Conservation (phyloP, 352 stramenopile genomes). For the Globisporangium megalacanthum region DNA sequence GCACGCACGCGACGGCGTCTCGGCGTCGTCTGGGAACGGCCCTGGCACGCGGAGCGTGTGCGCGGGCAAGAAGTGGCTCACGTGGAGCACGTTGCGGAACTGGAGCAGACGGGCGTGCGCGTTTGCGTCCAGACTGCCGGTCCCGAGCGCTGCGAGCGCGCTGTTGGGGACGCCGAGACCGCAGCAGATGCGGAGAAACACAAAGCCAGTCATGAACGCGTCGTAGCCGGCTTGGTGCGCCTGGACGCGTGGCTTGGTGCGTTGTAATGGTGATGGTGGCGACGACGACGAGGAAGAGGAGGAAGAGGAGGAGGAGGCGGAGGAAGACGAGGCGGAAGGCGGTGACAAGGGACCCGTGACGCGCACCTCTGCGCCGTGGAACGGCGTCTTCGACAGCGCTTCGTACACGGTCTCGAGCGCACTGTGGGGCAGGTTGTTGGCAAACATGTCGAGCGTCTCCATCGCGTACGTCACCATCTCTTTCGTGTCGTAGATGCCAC, state of each 20-base stretch:
- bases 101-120: conserved; percentile 20
- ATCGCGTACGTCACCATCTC: conserved; percentile 60
- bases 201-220: conserved; percentile 72
- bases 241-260: conserved; percentile 23
- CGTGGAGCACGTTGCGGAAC: conserved; percentile 41
- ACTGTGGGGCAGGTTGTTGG: conserved; percentile 52
- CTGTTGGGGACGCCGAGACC: conserved; percentile 56
- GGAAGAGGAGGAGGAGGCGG: background rate
- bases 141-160: conserved; percentile 27
- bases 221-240: conserved; percentile 76
- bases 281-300: no score
- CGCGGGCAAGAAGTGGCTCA: conserved; percentile 61
- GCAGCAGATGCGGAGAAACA: conserved; percentile 65
- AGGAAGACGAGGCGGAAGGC: background rate
- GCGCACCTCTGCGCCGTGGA: conserved; percentile 49
- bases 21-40: conserved; percentile 31
- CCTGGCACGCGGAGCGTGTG: conserved; percentile 37
- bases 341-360: conserved; percentile 17
- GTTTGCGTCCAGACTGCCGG: background rate
- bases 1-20: conserved; percentile 39
- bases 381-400: conserved; percentile 51
- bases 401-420: conserved; percentile 63
- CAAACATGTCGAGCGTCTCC: conserved; percentile 53
- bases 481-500: conserved; percentile 67
- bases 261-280: background rate